Base-by-base conservation (phyloP, 768 basidiomycete genomes). In the Kwoniella bestiolae region DNA sequence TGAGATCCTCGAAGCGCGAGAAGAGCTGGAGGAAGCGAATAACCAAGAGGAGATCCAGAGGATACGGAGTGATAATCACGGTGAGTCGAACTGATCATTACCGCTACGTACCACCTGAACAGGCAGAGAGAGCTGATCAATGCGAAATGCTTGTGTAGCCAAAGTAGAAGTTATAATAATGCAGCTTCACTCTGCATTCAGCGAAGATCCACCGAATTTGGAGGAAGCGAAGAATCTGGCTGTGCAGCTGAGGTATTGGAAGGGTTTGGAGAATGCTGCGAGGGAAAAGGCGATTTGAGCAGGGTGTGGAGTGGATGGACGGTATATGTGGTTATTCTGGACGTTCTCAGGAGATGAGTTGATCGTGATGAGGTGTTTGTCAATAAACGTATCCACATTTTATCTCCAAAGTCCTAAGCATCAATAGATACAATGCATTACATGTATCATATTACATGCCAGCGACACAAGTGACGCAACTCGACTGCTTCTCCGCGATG, bases 1-100 rank as follows among this genome's bases (percentile, higher is more conserved):
- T 70, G 86, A 90, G 69, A 86, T 95, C 44, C 88, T 96, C 86
- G 88, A 91, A 68, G 85, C 84, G 7, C 82, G 92, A 52, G 92
- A 94, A 79, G 85, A 84, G 32, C 85, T 96, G 38, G 91, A 94
- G 63, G 86, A 85, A 3, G 86, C 89, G 1, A 81, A 82, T 2
- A 84, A 85, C 23, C 71, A 75, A 45, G 83, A 83, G 2, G 84
- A 85, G 12, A 85, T 92, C 2, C 82, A 84, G n/a, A 60, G 66
- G 6, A 79, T 94, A 25, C 76, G 83, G 50, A 81, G 83, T 18
- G 82, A 83, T 16, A 93, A 90, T 77, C 73, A 85, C 35, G 86
- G 91, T 85, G 51, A 63, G 85, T 77, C 82, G n/a, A n/a, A n/a
- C n/a, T n/a, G n/a, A n/a, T n/a, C n/a, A n/a, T n/a, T n/a, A n/a